Percentiles rank a stretch among this genome's conserved stretches.
Evolutionary conservation across 1,284 basidiomycete species (phyloP).

Genomic region (Apiotrichum brassicae): DNA sequence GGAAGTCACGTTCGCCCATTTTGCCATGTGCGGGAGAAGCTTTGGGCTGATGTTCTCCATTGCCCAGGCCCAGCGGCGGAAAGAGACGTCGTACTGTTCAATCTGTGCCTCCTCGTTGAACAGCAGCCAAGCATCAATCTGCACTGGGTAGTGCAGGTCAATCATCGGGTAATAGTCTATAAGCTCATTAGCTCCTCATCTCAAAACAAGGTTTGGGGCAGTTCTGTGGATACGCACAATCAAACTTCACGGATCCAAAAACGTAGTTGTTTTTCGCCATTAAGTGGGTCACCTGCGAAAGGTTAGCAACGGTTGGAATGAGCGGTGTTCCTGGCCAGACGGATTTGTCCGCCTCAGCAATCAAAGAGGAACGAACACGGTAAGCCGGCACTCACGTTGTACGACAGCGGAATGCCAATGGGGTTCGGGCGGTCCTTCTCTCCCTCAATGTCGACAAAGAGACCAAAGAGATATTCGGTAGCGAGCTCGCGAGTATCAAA

Average conservation of each 20-base stretch:
- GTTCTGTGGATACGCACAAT: background rate
- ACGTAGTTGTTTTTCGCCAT: slow-evolving; percentile 1
- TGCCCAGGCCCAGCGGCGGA: slow-evolving; percentile 29
- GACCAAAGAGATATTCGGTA: slow-evolving; percentile 3
- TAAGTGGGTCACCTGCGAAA: background rate
- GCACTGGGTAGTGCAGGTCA: background rate
- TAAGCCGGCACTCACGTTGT: background rate
- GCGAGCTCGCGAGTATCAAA: background rate
- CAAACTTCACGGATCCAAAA: background rate
- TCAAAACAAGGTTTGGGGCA: background rate
- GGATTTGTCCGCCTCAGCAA: too few relatives aligned
- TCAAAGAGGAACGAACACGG: too few relatives aligned
- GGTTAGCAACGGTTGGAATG: background rate
- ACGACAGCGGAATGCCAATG: background rate
- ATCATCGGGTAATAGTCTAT: background rate
- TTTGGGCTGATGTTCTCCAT: slow-evolving; percentile 18
- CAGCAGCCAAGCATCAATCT: background rate
- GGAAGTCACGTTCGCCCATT: slow-evolving; percentile 3
- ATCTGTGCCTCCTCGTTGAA: slow-evolving; percentile 2
- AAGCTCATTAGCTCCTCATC: slow-evolving; percentile 4
- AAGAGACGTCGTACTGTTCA: slow-evolving; percentile 20
- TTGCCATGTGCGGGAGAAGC: slow-evolving; percentile 26
- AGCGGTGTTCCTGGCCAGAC: too few relatives aligned
- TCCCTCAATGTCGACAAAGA: background rate
- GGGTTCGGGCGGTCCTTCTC: background rate